Base-by-base conservation (phyloP, 306 rosid genomes). In the Pyrus communis region DNA sequence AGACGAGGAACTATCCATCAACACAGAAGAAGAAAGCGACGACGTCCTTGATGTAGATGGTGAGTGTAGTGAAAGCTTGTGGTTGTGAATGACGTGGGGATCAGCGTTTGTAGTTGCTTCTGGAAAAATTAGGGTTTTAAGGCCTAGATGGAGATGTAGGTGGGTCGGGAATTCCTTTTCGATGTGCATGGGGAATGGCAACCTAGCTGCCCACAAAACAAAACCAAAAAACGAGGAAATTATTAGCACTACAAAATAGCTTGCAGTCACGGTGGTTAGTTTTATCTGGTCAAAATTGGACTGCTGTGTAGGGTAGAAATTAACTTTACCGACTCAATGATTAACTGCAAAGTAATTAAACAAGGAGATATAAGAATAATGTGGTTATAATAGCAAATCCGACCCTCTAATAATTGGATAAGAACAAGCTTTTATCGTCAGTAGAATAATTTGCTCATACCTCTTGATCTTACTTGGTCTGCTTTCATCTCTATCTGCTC, bases 61-160 rank as follows among this genome's bases (percentile, higher is more conserved):
- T 1, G 21, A 33, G n/a, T 63, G 31, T 25, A 22, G 18, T 42
- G 67, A 43, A 6, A 64, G 10, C 43, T 13, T 71, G 84, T 49
- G 64, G 63, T 73, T 67, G 59, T 79, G 87, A 45, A 90, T 27
- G 13, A 80, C 57, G 70, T 38, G 62, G 9, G 65, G 4, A 19
- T 13, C 1, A 57, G 70, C 9, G 40, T 22, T 43, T 75, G 66
- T 18, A 43, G 69, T 27, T 35, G 81, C 57, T 63, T 71, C 25
- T 2, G 73, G 25, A 30, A 72, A 54, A 57, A 87, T 17, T 73
- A 90, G 85, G 90, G 88, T 67, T 82, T 85, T 70, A 45, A 93
- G 90, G n/a, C 93, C 93, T 21, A 38, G 59, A 74, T 59, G 75
- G 75, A n/a, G 74, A 54, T 71, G 62, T 21, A 49, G 67, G 17